Percentiles rank a stretch among this genome's conserved stretches.
Conservation (phyloP, 1,284 basidiomycete genomes). For the Chalciporus sp. region DNA sequence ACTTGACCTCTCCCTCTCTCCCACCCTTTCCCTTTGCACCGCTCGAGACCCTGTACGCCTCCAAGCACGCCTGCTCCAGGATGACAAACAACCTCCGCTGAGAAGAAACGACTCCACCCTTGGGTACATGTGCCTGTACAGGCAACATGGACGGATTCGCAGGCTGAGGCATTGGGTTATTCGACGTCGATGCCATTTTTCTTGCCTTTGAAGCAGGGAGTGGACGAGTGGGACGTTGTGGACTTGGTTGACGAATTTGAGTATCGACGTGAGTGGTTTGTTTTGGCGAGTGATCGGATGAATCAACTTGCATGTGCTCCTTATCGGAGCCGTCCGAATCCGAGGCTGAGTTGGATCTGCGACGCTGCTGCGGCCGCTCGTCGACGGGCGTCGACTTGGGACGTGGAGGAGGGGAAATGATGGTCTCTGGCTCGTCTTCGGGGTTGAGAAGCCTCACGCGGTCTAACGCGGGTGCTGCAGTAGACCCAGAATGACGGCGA, state of each 20-base stretch:
- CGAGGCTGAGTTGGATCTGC: slow-evolving; percentile 26
- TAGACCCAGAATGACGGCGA: slow-evolving; percentile 38
- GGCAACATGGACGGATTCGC: slow-evolving; percentile 82
- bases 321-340: slow-evolving; percentile 37
- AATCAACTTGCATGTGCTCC: slow-evolving; percentile 31
- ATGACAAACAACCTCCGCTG: slow-evolving; percentile 86
- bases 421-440: slow-evolving; percentile 9
- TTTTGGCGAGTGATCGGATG: slow-evolving; percentile 11
- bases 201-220: slow-evolving; percentile 53
- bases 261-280: background rate
- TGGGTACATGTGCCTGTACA: slow-evolving; percentile 77
- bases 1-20: slow-evolving; percentile 84
- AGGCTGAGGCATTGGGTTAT: slow-evolving; percentile 42
- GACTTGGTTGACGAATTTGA: slow-evolving; percentile 12
- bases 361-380: slow-evolving; percentile 26
- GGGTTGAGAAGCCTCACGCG: slow-evolving; percentile 8
- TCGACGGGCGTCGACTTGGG: slow-evolving; percentile 38
- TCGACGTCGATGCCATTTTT: slow-evolving; percentile 38
- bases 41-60: slow-evolving; percentile 87
- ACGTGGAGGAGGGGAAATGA: slow-evolving; percentile 29
- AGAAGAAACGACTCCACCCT: slow-evolving; percentile 57
- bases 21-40: slow-evolving; percentile 55
- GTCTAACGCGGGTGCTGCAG: slow-evolving; percentile 17
- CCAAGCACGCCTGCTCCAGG: slow-evolving; percentile 91
- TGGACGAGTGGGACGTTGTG: slow-evolving; percentile 47